Base-by-base conservation (phyloP, 1,284 basidiomycete genomes). In the Ceratobasidium sp. region DNA sequence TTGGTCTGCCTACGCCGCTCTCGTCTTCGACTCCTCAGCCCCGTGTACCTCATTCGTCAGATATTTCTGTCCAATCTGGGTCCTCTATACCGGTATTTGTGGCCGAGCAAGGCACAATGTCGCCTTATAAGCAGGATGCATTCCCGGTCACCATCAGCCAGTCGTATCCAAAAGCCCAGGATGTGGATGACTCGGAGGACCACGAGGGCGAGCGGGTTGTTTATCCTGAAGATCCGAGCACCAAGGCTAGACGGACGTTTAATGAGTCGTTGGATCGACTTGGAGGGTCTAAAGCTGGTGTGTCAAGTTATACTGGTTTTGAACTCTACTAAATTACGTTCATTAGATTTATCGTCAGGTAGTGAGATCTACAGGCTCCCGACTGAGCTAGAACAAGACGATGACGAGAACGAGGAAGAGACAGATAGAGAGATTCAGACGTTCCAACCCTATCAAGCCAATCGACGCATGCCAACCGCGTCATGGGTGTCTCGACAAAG, bases 141-240 rank as follows among this genome's bases (percentile, higher is more conserved):
- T 89, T 89, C 79, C 86, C 88, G 5, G 73, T 75, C 26, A 61
- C 74, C 2, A 86, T 84, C 53, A 92, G 89, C 79, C 90, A 91
- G 12, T 92, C 91, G 28, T 52, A 69, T 34, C 53, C 39, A 34
- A 39, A 69, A n/a, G 65, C n/a, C 5, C 43, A 46, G 8, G 90
- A 92, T 78, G 83, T 52, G 48, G 69, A 73, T 50, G 75, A 72
- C 12, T 55, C 48, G 16, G 65, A 75, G 21, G 65, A 76, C 9
- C 71, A 76, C 16, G 74, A 75, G 34, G 72, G 58, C 4, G 74
- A 75, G 34, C 61, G 70, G 26, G 74, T 76, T 10, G 75, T 76
- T 9, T 75, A 74, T 46, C 74, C 64, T 18, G 75, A 75, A 39
- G 74, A 74, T 18, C 64, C 62, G 32, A 72, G 61, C 26, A 74